Evolutionary conservation across 768 basidiomycete species (phyloP), one percentile per base, ranked within the genome.

Genomic region (Boletus rubroflammeus): DNA sequence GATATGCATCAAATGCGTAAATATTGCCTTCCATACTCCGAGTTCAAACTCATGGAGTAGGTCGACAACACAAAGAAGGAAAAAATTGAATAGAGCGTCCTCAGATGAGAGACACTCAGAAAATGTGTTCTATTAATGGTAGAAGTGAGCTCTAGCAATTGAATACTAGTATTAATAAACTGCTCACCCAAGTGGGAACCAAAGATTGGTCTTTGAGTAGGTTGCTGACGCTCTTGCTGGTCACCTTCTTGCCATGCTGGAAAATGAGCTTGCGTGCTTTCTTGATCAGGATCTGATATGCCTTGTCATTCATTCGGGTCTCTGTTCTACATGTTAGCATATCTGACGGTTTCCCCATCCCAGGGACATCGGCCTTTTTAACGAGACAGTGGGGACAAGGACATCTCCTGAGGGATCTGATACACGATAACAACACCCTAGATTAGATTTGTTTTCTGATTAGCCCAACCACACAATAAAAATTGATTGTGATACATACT

Each of bases 101-200:
- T 32, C 21, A 0, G 25, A 5, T 5, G 29, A 40, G 13, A 54
- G n/a, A 32, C 17, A 3, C 41, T 9, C 34, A 0, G 69, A 67
- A 50, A 77, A 77, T 0, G 73, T 67, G 57, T 74, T 77, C 75
- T 77, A 53, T 1, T 8, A 36, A 36, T 2, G 3, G 13, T 4
- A n/a, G 7, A 26, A n/a, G 4, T 19, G 4, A 19, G n/a, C 3
- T 0, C 0, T 32, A 13, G n/a, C 21, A 21, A 40, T 13, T 1
- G 3, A 7, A 17, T 2, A 36, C 35, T n/a, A 17, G 15, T 34
- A 34, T 15, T 5, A 15, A 34, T n/a, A 34, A 15, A 34, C 3
- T 34, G 6, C 34, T 15, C 6, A 64, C 56, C 6, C 7, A 4
- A 9, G 54, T 63, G 3, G 63, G 58, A 2, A 65, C 59, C 7